phyloP scores from a whole-genome alignment of 177 flowering plant genomes.

The Vitis hybrid region DNA sequence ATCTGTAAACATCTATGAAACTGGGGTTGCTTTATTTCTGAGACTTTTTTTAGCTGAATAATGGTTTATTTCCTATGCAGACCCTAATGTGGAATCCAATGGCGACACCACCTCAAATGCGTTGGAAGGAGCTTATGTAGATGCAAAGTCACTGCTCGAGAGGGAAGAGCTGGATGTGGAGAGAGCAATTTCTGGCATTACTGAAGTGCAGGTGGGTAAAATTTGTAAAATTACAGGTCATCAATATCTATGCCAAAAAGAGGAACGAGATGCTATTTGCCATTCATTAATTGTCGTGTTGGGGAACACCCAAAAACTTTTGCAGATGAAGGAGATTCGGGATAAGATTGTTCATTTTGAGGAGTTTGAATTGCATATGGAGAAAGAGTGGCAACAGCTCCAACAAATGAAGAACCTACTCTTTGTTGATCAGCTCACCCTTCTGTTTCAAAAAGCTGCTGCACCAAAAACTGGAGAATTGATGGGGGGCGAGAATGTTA shows the following conservation, averaged over 20 bases:
- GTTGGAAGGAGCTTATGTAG: conserved; percentile 34
- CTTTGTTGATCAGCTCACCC: conserved; percentile 63
- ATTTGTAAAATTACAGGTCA: background rate
- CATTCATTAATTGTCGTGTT: background rate
- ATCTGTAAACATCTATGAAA: background rate
- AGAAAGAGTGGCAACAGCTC: conserved; percentile 66
- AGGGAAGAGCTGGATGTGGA: conserved; percentile 71
- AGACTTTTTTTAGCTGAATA: background rate
- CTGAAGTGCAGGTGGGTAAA: conserved; percentile 62
- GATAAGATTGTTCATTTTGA: conserved; percentile 66
- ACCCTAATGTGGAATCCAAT: conserved; percentile 32
- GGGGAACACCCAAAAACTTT: background rate
- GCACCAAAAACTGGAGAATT: conserved; percentile 24
- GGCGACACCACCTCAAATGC: conserved; percentile 21
- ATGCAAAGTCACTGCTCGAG: conserved; percentile 47
- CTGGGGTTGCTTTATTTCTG: background rate
- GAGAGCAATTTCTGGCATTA: conserved; percentile 55
- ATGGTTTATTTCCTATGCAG: conserved; percentile 29
- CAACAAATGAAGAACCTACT: conserved; percentile 56
- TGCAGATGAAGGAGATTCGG: conserved; percentile 71
- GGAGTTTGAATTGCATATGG: conserved; percentile 66
- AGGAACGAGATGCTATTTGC: background rate
- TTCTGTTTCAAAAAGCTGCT: conserved; percentile 37
- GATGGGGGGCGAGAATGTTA: conserved; percentile 15
- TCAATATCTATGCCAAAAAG: background rate